Conservation (phyloP, 768 basidiomycete species). For the Termitomyces sp. region DNA sequence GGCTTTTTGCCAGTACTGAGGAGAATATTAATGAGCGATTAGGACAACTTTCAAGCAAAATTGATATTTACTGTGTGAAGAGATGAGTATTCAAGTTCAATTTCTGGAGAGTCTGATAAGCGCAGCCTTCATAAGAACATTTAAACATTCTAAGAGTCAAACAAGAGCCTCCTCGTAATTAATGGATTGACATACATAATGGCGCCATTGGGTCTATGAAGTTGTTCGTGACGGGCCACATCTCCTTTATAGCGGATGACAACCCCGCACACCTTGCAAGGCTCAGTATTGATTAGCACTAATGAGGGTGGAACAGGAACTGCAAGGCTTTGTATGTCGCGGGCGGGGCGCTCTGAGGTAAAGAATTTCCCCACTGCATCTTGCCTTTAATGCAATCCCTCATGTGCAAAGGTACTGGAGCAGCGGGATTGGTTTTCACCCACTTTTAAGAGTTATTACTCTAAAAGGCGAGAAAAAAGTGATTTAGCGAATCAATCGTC, state of each 20-base stretch:
- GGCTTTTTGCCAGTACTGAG: slow-evolving; percentile 24
- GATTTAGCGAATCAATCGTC: slow-evolving; percentile 14
- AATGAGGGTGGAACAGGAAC: not conserved
- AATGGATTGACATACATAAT: not conserved
- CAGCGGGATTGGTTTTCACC: slow-evolving; percentile 10
- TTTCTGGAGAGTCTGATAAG: slow-evolving; percentile 23
- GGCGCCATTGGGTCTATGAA: slow-evolving; percentile 7
- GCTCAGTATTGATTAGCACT: slow-evolving; percentile 10
- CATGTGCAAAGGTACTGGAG: not conserved
- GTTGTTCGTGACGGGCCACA: slow-evolving; percentile 14
- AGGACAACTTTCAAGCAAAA: not conserved
- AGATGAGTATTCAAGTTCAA: slow-evolving; percentile 28
- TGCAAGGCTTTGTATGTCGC: not conserved
- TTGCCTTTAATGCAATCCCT: not conserved
- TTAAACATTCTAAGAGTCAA: slow-evolving; percentile 19
- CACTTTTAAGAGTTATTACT: slow-evolving; percentile 5
- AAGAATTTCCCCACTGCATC: not conserved
- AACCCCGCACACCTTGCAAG: slow-evolving; percentile 14
- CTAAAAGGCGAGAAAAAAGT: slow-evolving; percentile 6
- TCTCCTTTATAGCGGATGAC: slow-evolving; percentile 16
- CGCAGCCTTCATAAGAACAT: slow-evolving; percentile 22
- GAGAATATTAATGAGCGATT: not conserved
- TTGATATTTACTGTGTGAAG: slow-evolving; percentile 22
- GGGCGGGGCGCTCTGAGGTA: not conserved
- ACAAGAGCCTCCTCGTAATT: not conserved